A percentile compares a stretch with the other conserved stretches of the same genome.
These are phyloP conservation scores for Cyamopsis tetragonoloba DNA, from an alignment of 306 rosid species.

Conservation along the genomic window DNA sequence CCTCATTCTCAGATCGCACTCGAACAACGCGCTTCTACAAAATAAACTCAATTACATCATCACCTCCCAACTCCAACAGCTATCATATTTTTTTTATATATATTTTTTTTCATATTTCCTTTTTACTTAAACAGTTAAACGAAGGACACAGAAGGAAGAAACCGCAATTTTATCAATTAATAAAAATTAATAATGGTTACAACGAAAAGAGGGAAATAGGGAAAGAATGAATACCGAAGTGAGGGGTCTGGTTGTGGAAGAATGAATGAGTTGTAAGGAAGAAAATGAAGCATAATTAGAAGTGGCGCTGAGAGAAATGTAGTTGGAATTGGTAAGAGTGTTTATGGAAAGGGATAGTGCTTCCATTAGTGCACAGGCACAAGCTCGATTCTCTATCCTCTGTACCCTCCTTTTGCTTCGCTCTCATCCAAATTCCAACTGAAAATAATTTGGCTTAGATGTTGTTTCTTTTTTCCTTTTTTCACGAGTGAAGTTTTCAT, in stretches of 20 bases:
- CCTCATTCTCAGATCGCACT: constrained; percentile 56
- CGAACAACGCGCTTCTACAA: constrained; percentile 44
- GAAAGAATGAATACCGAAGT: constrained; percentile 35
- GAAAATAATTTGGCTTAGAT: not conserved
- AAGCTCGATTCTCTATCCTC: constrained; percentile 13
- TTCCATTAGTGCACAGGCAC: constrained; percentile 43
- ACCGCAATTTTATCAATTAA: too few relatives aligned
- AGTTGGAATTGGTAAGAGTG: constrained; percentile 31
- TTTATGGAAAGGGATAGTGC: constrained; percentile 62
- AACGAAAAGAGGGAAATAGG: not conserved
- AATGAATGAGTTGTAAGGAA: constrained; percentile 36
- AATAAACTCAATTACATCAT: not conserved
- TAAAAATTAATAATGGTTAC: not conserved
- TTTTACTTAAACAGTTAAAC: too few relatives aligned
- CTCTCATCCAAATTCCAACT: not conserved
- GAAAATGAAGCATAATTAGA: constrained; percentile 30
- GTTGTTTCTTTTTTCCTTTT: not conserved
- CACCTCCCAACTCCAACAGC: not conserved
- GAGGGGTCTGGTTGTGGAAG: constrained; percentile 18
- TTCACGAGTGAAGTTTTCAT: not conserved
- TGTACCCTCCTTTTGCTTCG: not conserved
- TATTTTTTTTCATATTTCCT: not conserved
- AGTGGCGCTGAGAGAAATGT: constrained; percentile 7
- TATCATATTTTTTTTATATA: not conserved
- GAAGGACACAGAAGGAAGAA: not conserved